Evolutionary conservation across 164 flowering plant species (phyloP), one percentile per base, ranked within the genome.

Genomic region (Cinnamomum chago): DNA sequence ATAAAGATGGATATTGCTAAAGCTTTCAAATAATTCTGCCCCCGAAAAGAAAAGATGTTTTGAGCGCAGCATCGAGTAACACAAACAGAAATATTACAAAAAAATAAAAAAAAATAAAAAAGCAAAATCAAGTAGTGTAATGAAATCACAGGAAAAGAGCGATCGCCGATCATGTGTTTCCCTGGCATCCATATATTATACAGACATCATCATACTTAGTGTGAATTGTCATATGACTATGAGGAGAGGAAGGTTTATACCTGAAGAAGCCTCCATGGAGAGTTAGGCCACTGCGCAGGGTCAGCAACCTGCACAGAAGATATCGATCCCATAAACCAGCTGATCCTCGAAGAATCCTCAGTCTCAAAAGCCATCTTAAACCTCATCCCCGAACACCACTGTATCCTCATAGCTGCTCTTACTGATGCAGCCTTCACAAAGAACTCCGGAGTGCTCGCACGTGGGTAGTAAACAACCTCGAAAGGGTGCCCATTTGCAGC

Each of bases 251-350:
- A 7, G 13, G 27, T 51, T 60, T 33, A 66, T 81, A 95, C 99
- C 98, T 90, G 94, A 51, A 95, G 99, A 81, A 90, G 93, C 68
- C 98, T 85, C 99, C 99, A 95, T 0, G 97, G 99, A 13, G 99
- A 95, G 79, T 90, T 86, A 67, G 99, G 95, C 98, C 98, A 95
- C 12, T 85, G 84, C 33, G 87, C 68, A 25, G 95, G 95, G 51
- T 95, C 99, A 58, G 88, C 90, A 72, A 91, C 94, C 77, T 89
- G 97, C 82, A 86, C 96, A 69, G 89, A 82, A 3, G 96, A 82
- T 5, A 95, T 79, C 67, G 98, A 92, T 35, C 99, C 99, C 97
- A 93, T 92, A 79, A 95, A 95, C 99, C 99, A 95, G 83, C 99
- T 95, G 52, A 95, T 93, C 79, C 98, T 79, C 0, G 98, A 92